phyloP scores from a whole-genome alignment of 2,329 filamentous ascomycete species.

The Sporothrix globosa region DNA sequence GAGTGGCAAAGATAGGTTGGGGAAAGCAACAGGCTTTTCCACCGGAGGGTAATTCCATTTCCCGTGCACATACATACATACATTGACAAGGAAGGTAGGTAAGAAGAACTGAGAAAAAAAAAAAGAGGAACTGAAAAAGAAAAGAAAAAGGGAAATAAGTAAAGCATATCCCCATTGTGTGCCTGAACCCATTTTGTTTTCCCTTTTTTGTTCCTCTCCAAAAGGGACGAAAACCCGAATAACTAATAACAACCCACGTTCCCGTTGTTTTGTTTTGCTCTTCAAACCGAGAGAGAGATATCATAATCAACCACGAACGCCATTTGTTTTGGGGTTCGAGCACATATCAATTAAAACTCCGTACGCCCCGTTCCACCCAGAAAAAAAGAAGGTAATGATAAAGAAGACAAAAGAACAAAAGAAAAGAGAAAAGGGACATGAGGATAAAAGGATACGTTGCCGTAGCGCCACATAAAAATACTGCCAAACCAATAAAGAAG shows the following conservation, averaged over 20 bases:
- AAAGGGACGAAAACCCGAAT: neutral
- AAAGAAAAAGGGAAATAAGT: neutral
- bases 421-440: neutral
- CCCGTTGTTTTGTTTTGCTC: neutral
- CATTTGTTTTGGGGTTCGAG: slow-evolving; percentile 8
- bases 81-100: neutral
- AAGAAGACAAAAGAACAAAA: neutral
- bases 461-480: neutral
- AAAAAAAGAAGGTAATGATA: slow-evolving; percentile 2
- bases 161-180: slow-evolving; percentile 9
- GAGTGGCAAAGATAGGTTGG: neutral
- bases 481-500: neutral
- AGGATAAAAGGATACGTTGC: neutral
- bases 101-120: neutral
- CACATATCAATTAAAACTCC: neutral
- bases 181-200: slow-evolving; percentile 4
- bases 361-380: neutral
- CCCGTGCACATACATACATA: slow-evolving; percentile 7
- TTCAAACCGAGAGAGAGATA: neutral
- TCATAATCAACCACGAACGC: slow-evolving; percentile 23
- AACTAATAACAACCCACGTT: slow-evolving; percentile 24
- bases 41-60: slow-evolving; percentile 10
- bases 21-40: neutral
- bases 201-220: slow-evolving; percentile 21
- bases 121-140: neutral